Evolutionary conservation across 805 yeast genomes (phyloP), one percentile per base, ranked within the genome.

Genomic region (Isabelozyma gotoi): DNA sequence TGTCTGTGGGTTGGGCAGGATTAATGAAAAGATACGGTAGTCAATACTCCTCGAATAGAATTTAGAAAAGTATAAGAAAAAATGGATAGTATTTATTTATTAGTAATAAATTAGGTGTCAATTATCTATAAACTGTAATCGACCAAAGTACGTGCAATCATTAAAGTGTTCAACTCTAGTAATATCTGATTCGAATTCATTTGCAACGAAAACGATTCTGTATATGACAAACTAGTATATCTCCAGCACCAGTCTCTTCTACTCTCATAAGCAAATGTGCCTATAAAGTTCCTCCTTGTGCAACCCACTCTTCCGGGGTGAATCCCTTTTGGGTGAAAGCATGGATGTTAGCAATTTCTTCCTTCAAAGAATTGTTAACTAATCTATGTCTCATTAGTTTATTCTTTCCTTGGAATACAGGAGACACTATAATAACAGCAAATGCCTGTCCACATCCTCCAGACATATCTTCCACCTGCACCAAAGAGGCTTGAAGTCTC

Each of bases 361-460:
- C 88, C 54, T 84, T 84, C 48, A 94, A 73, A 1, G 86, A 82
- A 24, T 62, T 71, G 63, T 94, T 94, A 38, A 95, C 96, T 52
- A 90, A 56, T 51, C 98, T 74, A 55, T 92, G 96, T 58, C 99
- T 78, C 72, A 82, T 79, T 39, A 94, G 72, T 61, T 86, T 87
- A 67, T 88, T 89, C 67, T 89, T 88, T 18, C 94, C 94, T 46
- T 74, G 63, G 63, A 95, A 94, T 17, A 72, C 58, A 36, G 80
- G 75, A 5, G 83, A 65, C 7, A 94, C 96, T 19, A 95, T 91
- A 5, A 88, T 78, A 27, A 90, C 96, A 32, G 95, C 96, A 65
- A 91, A 92, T 2, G 98, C 96, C 63, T 92, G 97, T 4, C 99
- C 99, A 67, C 99, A 94, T 1, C 99, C 99, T 12, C 96, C 96